phyloP scores from a whole-genome alignment of 768 basidiomycete genomes.

The Suillus bovinus region DNA sequence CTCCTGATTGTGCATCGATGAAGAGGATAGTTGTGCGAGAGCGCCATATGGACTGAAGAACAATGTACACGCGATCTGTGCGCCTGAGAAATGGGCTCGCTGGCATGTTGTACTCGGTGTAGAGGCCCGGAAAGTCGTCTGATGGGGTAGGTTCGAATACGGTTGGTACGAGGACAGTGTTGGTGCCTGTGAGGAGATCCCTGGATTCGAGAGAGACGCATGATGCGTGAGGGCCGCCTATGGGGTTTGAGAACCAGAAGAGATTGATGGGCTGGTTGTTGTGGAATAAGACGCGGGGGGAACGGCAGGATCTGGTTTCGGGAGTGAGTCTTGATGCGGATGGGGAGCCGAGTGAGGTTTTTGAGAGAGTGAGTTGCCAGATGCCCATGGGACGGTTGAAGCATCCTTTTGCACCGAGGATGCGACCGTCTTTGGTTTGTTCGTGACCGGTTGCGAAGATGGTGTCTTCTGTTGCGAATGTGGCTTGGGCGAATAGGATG shows the following conservation, averaged over 20 bases:
- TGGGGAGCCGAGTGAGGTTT: conserved; percentile 21
- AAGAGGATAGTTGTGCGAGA: conserved; percentile 52
- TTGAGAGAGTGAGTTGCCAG: conserved; percentile 46
- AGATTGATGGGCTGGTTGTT: conserved; percentile 29
- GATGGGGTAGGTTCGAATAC: conserved; percentile 15
- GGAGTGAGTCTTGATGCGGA: conserved; percentile 42
- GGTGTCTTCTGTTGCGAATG: conserved; percentile 45
- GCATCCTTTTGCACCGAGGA: conserved; percentile 61
- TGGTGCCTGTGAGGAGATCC: background rate
- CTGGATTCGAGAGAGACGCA: conserved; percentile 34
- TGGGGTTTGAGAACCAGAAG: conserved; percentile 54
- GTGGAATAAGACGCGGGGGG: conserved; percentile 48
- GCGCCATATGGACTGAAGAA: conserved; percentile 54
- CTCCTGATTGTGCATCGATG: conserved; percentile 43
- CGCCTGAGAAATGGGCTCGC: background rate
- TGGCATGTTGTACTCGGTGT: conserved; percentile 14
- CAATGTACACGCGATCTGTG: conserved; percentile 28
- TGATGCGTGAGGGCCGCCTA: conserved; percentile 62
- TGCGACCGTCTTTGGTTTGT: conserved; percentile 52
- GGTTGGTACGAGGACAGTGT: background rate
- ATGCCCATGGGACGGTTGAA: conserved; percentile 59
- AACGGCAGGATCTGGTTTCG: conserved; percentile 51
- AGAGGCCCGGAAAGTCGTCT: background rate
- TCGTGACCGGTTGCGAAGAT: conserved; percentile 66
- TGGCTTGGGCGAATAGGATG: conserved; percentile 54